Base-by-base conservation (phyloP, 176 grass and related monocot species). In the Musa schizocarpa region DNA sequence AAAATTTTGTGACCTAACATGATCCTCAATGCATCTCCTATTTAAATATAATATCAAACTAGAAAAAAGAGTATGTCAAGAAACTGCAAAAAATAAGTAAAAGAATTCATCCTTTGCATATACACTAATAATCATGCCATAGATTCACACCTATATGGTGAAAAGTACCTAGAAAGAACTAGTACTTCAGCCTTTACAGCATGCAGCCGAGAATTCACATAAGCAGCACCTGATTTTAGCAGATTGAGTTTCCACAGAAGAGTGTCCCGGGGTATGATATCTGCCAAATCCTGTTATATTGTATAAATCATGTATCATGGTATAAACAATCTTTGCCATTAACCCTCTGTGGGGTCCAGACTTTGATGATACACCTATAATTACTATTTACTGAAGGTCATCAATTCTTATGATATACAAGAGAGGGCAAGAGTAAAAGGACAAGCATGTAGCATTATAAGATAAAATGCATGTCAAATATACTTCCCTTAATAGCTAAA, bases 211-310 rank as follows among this genome's bases (percentile, higher is more conserved):
- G 94, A 97, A 75, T 97, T 97, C 55, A 90, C 71, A 58, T 90
- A 93, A 73, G 87, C 90, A 69, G 90, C 85, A 74, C 83, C 94
- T 63, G 94, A 85, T 59, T 93, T 97, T 65, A 97, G 90, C 78
- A 97, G 83, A 61, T 88, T 90, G 9, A 97, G 88, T 78, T 88
- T 97, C 94, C 94, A 97, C 25, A 97, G 52, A 83, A 97, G 90
- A 77, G 90, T 85, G 71, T 97, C 83, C 76, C 72, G 93, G 78
- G 94, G 94, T 87, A 97, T 97, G 23, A 93, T 93, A 74, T 90
- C 90, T 69, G 88, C 71, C 64, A 97, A 79, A 74, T 89, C 90
- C 94, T 97, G 68, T 77, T 13, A 57, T 74, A 79, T 76, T 43
- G 17, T 21, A 54, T 19, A 17, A 5, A 63, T 82, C 13, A 81